Conservation (phyloP, 139 green algal genomes). For the Chlorella sp. region DNA sequence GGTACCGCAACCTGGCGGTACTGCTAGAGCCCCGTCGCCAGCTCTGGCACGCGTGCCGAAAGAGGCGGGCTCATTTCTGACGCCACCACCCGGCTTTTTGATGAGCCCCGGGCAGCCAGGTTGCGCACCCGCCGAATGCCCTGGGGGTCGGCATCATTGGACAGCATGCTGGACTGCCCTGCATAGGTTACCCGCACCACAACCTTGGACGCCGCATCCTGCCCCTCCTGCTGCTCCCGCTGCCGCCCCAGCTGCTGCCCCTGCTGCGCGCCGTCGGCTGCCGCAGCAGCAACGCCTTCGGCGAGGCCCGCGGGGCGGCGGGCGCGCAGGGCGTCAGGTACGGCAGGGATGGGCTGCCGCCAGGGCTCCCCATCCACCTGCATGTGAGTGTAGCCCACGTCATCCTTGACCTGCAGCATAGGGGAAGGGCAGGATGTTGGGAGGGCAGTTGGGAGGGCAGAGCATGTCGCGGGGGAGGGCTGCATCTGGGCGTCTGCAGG, state of each 20-base stretch:
- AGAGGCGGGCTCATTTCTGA: not conserved
- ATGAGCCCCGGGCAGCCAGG: not conserved
- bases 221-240: not conserved
- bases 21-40: not conserved
- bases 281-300: not conserved
- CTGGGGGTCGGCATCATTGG: slow-evolving; percentile 44
- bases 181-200: slow-evolving; percentile 40
- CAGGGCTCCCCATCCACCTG: slow-evolving; percentile 92
- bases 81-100: not conserved
- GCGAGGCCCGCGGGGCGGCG: not conserved
- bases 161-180: slow-evolving; percentile 46
- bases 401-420: slow-evolving; percentile 19
- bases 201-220: not conserved
- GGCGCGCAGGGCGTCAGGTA: not conserved
- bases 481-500: no score
- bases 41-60: not conserved
- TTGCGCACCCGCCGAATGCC: slow-evolving; percentile 1
- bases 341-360: slow-evolving; percentile 74
- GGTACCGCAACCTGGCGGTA: no score
- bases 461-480: no score
- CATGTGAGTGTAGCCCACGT: slow-evolving; percentile 57
- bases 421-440: not conserved
- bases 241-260: not conserved
- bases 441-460: no score
- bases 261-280: not conserved